These are phyloP conservation scores for Fusarium sp. DNA, from an alignment of 2,329 filamentous ascomycete species.

Conservation along the genomic window DNA sequence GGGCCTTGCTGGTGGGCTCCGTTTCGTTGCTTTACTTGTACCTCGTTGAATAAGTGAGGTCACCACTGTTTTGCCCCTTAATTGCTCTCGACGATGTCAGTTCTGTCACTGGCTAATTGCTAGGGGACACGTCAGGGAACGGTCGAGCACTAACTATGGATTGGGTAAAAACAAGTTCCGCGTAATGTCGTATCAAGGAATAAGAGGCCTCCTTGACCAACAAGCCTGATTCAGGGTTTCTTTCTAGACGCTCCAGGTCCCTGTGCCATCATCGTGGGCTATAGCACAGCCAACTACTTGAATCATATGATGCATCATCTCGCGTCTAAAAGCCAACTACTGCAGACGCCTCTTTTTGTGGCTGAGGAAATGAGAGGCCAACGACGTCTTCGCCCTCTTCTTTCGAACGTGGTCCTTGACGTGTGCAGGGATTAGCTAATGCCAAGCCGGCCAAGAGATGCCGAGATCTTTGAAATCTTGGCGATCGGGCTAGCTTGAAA, in stretches of 20 bases:
- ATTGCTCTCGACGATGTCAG: conserved; percentile 4
- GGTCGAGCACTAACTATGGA: not conserved
- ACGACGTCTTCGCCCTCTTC: not conserved
- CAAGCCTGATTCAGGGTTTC: conserved; percentile 22
- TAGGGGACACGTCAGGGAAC: conserved; percentile 24
- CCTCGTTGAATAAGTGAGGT: conserved; percentile 24
- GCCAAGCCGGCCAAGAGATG: conserved; percentile 44
- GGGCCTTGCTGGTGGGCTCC: conserved; percentile 13
- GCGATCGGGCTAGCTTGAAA: conserved; percentile 26
- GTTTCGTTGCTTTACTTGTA: conserved; percentile 26
- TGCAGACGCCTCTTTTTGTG: not conserved
- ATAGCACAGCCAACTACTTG: not conserved
- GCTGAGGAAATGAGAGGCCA: not conserved
- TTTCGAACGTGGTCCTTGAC: not conserved
- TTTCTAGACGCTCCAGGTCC: conserved; percentile 2
- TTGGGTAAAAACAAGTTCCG: conserved; percentile 10
- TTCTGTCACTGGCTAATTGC: conserved; percentile 9
- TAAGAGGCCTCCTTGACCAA: conserved; percentile 36
- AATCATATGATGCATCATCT: not conserved
- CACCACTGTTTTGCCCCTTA: conserved; percentile 20
- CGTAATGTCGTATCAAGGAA: conserved; percentile 8
- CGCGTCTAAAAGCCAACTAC: conserved; percentile 2
- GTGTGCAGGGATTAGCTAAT: conserved; percentile 9
- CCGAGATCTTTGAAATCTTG: conserved; percentile 40
- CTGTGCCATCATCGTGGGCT: conserved; percentile 12